Conservation (phyloP, 2,329 filamentous ascomycete genomes). For the Clonostachys byssicola region DNA sequence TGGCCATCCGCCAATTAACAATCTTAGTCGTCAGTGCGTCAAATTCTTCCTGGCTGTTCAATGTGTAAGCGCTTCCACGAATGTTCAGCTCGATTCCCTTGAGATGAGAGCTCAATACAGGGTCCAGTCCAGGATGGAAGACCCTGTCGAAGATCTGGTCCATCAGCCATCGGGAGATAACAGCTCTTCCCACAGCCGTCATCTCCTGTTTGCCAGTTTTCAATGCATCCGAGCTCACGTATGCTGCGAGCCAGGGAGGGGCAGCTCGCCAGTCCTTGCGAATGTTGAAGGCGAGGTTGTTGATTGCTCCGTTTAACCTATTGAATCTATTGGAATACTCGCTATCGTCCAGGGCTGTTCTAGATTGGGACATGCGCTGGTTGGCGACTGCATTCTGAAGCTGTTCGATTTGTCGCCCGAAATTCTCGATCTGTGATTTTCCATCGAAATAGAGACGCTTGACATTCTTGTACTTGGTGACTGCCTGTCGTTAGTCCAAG, state of each 20-base stretch:
- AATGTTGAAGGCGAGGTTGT: conserved; percentile 92
- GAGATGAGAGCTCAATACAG: conserved; percentile 68
- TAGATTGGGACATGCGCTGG: conserved; percentile 89
- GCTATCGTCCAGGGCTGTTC: conserved; percentile 90
- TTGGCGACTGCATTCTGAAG: conserved; percentile 97
- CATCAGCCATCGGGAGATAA: conserved; percentile 85
- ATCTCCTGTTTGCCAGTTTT: conserved; percentile 93
- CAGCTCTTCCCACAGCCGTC: conserved; percentile 88
- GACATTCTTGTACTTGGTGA: conserved; percentile 95
- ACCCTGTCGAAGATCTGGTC: conserved; percentile 88
- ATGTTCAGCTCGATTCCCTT: conserved; percentile 89
- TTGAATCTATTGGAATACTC: conserved; percentile 89
- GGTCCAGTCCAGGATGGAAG: conserved; percentile 87
- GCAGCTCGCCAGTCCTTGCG: conserved; percentile 88
- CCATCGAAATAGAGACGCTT: conserved; percentile 98
- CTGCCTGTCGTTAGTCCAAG: conserved; percentile 35
- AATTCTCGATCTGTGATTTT: conserved; percentile 84
- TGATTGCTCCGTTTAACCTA: conserved; percentile 88
- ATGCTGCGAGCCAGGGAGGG: conserved; percentile 74
- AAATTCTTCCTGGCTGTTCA: conserved; percentile 79
- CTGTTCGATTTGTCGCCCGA: conserved; percentile 84
- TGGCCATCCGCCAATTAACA: conserved; percentile 89
- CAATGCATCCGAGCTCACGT: conserved; percentile 81
- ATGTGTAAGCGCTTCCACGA: conserved; percentile 67
- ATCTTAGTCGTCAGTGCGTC: conserved; percentile 85